Base-by-base conservation (phyloP, 768 basidiomycete genomes). In the Mycena floridula region DNA sequence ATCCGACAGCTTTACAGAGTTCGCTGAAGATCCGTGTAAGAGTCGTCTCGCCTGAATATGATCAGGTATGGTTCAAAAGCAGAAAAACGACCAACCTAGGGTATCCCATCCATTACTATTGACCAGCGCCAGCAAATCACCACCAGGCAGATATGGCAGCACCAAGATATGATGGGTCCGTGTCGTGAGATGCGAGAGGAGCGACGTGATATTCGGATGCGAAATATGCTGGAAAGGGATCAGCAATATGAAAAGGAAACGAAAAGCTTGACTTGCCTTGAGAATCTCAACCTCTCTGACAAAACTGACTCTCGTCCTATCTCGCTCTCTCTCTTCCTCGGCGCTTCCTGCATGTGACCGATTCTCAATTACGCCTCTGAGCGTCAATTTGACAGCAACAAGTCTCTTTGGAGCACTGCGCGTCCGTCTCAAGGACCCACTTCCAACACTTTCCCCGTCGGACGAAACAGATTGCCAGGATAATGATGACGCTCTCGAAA, bases 251-350 rank as follows among this genome's bases (percentile, higher is more conserved):
- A 46, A 40, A 45, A 46, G 42, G 37, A n/a, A 47, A 43, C 49
- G 6, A 12, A 21, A n/a, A 30, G 39, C n/a, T 32, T 41, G 24
- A 20, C 79, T 61, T 55, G 85, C 84, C 64, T 82, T 73, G n/a
- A 92, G 65, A 3, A 93, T 82, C 57, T 89, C 85, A 13, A 89
- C 89, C 64, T 91, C 89, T 22, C 89, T 69, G 23, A 88, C 76
- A 52, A 91, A 90, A 38, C 79, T 79, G 38, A 89, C 84, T 30
- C 85, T 58, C 45, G 86, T 89, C 45, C 88, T 65, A 47, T 88
- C 82, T 54, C 82, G 81, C 49, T 76, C 73, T 36, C 77, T 71
- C 43, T 65, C 64, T 28, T 67, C 62, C 23, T 49, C 54, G 22
- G 51, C 52, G 27, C 48, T 47, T 39, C 41, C 55, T 11, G 47